Evolutionary conservation across 2,329 filamentous ascomycete genomes (phyloP).

Genomic region (Aspergillus sp.): DNA sequence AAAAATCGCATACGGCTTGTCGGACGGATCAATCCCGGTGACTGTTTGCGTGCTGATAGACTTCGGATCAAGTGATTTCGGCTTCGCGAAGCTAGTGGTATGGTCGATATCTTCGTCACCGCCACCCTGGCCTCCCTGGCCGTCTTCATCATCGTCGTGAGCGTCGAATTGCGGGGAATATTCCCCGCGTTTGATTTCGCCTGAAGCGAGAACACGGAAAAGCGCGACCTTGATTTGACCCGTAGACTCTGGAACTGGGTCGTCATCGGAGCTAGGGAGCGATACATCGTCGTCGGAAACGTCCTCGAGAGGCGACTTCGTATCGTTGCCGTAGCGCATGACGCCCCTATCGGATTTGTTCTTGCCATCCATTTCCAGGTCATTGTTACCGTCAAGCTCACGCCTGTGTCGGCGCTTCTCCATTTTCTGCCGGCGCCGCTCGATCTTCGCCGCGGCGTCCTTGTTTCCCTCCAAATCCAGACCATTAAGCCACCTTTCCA

Average conservation of each 20-base stretch:
- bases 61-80: conserved; percentile 92
- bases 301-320: conserved; percentile 71
- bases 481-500: conserved; percentile 95
- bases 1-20: conserved; percentile 94
- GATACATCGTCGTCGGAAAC: conserved; percentile 68
- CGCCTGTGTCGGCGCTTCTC: conserved; percentile 84
- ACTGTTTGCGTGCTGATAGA: conserved; percentile 98
- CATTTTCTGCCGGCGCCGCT: conserved; percentile 63
- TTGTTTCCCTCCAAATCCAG: conserved; percentile 91
- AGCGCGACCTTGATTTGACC: conserved; percentile 98
- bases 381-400: conserved; percentile 56
- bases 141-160: conserved; percentile 86
- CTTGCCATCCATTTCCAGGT: conserved; percentile 41
- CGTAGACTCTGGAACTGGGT: conserved; percentile 83
- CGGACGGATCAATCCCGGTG: conserved; percentile 94
- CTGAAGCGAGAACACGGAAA: conserved; percentile 90
- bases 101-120: conserved; percentile 85
- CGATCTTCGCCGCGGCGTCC: conserved; percentile 79
- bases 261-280: conserved; percentile 75
- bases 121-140: conserved; percentile 54
- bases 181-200: conserved; percentile 96
- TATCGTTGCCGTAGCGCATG: conserved; percentile 77
- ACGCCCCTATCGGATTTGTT: conserved; percentile 53
- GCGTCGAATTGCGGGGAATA: conserved; percentile 98
- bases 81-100: conserved; percentile 96